Conservation (phyloP, 352 stramenopile species). For the Phytophthora foliorum region DNA sequence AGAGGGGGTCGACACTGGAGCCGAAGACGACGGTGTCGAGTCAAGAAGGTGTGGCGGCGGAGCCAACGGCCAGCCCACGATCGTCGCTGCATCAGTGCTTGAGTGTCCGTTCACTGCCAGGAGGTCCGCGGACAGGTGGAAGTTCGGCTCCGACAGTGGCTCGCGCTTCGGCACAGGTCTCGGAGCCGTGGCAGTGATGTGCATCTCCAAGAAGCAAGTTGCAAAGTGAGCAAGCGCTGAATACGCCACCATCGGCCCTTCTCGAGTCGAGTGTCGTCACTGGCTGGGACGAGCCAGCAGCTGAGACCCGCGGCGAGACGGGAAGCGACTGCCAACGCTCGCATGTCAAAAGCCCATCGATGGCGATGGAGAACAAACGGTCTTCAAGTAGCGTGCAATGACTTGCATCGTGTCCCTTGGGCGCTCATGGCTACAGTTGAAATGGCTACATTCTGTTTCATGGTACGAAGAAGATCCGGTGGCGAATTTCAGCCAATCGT, state of each 20-base stretch:
- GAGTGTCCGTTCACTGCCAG: conserved; percentile 14
- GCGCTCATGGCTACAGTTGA: not conserved
- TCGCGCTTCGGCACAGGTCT: conserved; percentile 33
- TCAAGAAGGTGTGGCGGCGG: conserved; percentile 35
- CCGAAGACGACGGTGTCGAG: conserved; percentile 20
- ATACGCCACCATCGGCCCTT: not conserved
- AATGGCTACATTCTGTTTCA: conserved; percentile 9
- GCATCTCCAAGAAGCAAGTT: conserved; percentile 40
- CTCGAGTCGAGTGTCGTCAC: conserved; percentile 36
- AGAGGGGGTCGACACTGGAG: conserved; percentile 18
- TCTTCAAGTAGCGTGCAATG: conserved; percentile 1
- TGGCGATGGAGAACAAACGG: conserved; percentile 32
- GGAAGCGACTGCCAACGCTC: conserved; percentile 46
- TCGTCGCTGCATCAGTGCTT: conserved; percentile 1
- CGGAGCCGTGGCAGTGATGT: conserved; percentile 37
- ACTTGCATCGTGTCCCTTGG: conserved; percentile 9
- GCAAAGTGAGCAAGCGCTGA: conserved; percentile 29
- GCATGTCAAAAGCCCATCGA: conserved; percentile 37
- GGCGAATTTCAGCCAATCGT: conserved; percentile 33
- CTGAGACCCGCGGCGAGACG: conserved; percentile 36
- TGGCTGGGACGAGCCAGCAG: conserved; percentile 32
- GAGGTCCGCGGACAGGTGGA: conserved; percentile 33
- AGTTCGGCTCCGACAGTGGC: conserved; percentile 19
- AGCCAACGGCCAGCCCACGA: conserved; percentile 30
- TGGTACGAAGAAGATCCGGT: conserved; percentile 17